phyloP scores from a whole-genome alignment of 768 basidiomycete species.

The Galerina marginata region DNA sequence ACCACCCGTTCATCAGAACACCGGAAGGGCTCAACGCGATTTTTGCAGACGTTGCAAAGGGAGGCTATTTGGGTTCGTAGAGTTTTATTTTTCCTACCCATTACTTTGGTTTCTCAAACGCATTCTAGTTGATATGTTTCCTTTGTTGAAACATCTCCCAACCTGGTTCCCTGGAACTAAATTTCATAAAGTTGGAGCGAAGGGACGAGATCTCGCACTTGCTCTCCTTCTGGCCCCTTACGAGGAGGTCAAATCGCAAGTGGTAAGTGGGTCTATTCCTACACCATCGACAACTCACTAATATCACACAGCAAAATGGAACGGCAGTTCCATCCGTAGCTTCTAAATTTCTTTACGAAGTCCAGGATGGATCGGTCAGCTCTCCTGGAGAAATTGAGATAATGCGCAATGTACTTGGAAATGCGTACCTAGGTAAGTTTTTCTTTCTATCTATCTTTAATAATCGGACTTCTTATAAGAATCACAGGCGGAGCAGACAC shows the following conservation, averaged over 20 bases:
- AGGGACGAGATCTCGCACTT: conserved; percentile 4
- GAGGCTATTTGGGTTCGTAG: neutral
- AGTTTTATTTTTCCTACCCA: neutral
- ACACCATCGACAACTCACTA: neutral
- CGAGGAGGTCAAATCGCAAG: conserved; percentile 12
- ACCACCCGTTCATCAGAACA: conserved; percentile 6
- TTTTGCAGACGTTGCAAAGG: conserved; percentile 5
- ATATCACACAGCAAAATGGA: neutral
- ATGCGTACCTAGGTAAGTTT: conserved; percentile 7
- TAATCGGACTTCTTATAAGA: neutral
- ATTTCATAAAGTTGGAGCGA: conserved; percentile 16
- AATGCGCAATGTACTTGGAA: conserved; percentile 9
- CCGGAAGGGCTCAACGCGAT: conserved; percentile 6
- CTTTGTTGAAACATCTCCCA: conserved; percentile 17
- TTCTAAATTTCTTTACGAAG: conserved; percentile 5
- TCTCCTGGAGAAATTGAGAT: conserved; percentile 2
- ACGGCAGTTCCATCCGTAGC: conserved; percentile 11
- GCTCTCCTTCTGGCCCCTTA: conserved; percentile 12
- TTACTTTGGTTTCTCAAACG: neutral
- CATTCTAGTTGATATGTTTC: conserved; percentile 4
- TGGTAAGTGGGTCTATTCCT: neutral
- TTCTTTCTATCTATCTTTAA: neutral
- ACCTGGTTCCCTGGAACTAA: conserved; percentile 18
- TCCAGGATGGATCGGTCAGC: conserved; percentile 3
- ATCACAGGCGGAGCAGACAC: conserved; percentile 19